Evolutionary conservation across 768 basidiomycete species (phyloP), one percentile per base, ranked within the genome.

Genomic region (Coprinellus micaceus): DNA sequence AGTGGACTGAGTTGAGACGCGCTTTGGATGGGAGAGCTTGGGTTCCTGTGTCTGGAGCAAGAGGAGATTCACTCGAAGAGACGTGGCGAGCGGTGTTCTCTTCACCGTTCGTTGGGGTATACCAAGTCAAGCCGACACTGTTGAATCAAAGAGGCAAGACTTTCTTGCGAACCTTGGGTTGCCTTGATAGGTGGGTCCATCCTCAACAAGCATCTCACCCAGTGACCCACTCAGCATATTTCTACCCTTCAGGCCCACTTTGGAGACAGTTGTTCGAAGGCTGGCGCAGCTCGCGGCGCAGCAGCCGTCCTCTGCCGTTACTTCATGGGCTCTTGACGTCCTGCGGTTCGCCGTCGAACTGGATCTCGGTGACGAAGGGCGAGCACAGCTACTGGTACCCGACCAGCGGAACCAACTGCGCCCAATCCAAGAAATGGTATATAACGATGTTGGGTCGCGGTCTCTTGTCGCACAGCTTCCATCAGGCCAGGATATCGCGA

Each of bases 391-490:
- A 9, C 56, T 77, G 7, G 64, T 78, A 22, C 78, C 77, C 1
- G 74, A 75, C 50, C 59, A 12, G 3, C 53, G 56, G 3, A 52
- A 56, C 24, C 52, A 26, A 1, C 66, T 77, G 12, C 72, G 66
- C 0, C 67, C 70, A 1, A 57, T 69, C 4, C 21, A 50, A 0
- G 58, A 68, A 3, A 63, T 76, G 19, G 68, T 65, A 45, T 79
- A 64, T 67, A 78, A 81, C 49, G 77, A 81, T 49, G 64, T 77
- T n/a, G 75, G 74, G 4, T 62, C 67, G 4, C 60, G 69, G 6
- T 62, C 68, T 1, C 58, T 52, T 44, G 59, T 74, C 3, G 13
- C 13, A 15, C 5, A 43, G 6, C 57, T 72, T 12, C 58, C 54
- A 4, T 58, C 61, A 1, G 54, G 63, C 26, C 46, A 56, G 40